Evolutionary conservation across 352 stramenopile species (phyloP), one percentile per base, ranked within the genome.

Genomic region (Phytophthora niederhauseri): DNA sequence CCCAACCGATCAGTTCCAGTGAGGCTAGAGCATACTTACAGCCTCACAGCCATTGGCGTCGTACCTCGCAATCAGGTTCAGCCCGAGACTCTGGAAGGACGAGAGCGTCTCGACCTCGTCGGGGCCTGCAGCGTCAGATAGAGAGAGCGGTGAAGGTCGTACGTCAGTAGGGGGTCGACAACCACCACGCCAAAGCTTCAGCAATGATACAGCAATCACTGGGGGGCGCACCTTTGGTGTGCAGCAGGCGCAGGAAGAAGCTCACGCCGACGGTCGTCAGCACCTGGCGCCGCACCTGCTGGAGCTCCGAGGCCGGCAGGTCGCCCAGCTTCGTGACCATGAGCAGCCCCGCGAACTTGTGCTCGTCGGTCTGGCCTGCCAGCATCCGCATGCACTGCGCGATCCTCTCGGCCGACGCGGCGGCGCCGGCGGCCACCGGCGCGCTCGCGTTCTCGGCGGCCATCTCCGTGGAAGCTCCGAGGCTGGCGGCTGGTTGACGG

Each of bases 261-360:
- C 56, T 77, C 46, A 74, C 66, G 46, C 89, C 87, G 55, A 94
- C 77, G 22, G 72, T 90, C 14, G 78, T 70, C 11, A 95, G 73
- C 49, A 95, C 85, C 48, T 89, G 77, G 22, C 60, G 67, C 0
- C 85, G 80, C 70, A 95, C 64, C 38, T 79, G 64, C 64, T 82
- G 78, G 51, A 90, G 68, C 20, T 68, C 81, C 34, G 79, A 70
- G 45, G 55, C 55, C 19, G 80, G 64, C 20, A 94, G 61, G 7
- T 83, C 66, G 20, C 64, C 64, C 43, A 95, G 82, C 68, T 95
- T 96, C 22, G 89, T 92, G 78, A 94, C 68, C 89, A 96, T 96
- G 38, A 95, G 78, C 75, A 96, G 66, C 1, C 89, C 89, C 1
- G 89, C 89, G 58, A 96, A 94, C 68, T 95, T 95, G 81, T 96